Evolutionary conservation across 352 stramenopile genomes (phyloP).

Genomic region (Pythium monospermum): DNA sequence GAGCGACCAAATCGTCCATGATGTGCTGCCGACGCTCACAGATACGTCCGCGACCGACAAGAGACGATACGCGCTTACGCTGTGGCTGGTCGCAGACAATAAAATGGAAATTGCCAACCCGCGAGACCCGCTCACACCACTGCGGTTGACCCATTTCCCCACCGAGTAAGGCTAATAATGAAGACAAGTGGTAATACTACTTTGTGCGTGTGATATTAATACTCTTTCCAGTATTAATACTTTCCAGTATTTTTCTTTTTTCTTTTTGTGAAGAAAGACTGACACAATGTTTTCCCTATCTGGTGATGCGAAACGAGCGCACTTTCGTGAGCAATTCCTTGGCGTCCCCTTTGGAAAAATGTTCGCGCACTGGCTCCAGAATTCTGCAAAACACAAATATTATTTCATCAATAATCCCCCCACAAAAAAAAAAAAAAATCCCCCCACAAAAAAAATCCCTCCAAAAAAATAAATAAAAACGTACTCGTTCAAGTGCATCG

Average conservation of each 20-base stretch:
- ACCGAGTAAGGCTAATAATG: too few relatives aligned
- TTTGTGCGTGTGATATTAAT: too few relatives aligned
- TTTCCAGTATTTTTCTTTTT: not conserved
- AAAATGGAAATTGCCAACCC: slow-evolving; percentile 40
- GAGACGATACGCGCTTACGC: slow-evolving; percentile 77
- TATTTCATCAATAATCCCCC: too few relatives aligned
- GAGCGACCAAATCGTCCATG: slow-evolving; percentile 83
- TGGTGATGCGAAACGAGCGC: slow-evolving; percentile 95
- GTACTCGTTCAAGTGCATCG: slow-evolving; percentile 90
- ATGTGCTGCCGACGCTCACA: slow-evolving; percentile 59
- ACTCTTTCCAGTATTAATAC: too few relatives aligned
- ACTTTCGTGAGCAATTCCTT: slow-evolving; percentile 95
- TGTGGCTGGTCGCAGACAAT: slow-evolving; percentile 78
- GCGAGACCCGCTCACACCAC: slow-evolving; percentile 29
- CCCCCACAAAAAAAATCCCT: too few relatives aligned
- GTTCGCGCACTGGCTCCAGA: slow-evolving; percentile 94
- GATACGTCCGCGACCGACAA: slow-evolving; percentile 22
- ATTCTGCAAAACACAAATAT: slow-evolving; percentile 47
- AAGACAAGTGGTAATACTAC: too few relatives aligned
- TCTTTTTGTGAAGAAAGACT: too few relatives aligned
- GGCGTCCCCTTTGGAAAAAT: slow-evolving; percentile 94
- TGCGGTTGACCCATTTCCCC: too few relatives aligned
- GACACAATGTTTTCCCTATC: slow-evolving; percentile 49
- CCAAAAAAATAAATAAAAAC: slow-evolving; percentile 15
- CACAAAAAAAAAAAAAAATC: too few relatives aligned